Evolutionary conservation across 169 alveolate genomes (phyloP).

Genomic region (Babesia bovis): DNA sequence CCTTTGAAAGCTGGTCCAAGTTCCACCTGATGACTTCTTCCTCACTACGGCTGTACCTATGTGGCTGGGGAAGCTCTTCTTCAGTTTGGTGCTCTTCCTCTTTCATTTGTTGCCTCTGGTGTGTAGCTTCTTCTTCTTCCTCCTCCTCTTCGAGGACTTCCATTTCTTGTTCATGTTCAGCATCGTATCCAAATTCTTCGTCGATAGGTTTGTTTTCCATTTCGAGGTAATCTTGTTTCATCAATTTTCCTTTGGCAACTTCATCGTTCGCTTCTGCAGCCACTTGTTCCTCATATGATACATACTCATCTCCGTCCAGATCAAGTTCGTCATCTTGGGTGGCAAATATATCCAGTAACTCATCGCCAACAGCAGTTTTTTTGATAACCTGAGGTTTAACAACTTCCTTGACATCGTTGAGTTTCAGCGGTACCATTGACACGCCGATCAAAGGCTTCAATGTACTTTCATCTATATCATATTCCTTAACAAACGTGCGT

Average conservation of each 20-base stretch:
- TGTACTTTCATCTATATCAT: conserved; percentile 40
- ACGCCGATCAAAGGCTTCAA: conserved; percentile 16
- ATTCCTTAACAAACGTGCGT: conserved; percentile 40
- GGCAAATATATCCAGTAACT: conserved; percentile 16
- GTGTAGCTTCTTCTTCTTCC: conserved; percentile 75
- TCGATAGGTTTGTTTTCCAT: conserved; percentile 38
- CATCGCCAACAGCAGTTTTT: conserved; percentile 22
- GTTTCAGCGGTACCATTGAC: conserved; percentile 20
- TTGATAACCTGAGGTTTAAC: background rate
- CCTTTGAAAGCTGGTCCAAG: conserved; percentile 40
- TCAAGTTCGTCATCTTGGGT: conserved; percentile 27
- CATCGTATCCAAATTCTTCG: conserved; percentile 47
- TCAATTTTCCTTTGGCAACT: background rate
- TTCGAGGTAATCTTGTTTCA: conserved; percentile 44
- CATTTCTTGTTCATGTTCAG: conserved; percentile 70
- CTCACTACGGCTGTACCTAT: conserved; percentile 62
- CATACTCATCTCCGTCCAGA: background rate
- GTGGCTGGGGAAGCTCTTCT: conserved; percentile 58
- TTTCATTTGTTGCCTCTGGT: conserved; percentile 63
- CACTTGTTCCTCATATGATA: conserved; percentile 17
- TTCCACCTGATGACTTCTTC: conserved; percentile 56
- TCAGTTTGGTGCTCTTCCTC: conserved; percentile 62
- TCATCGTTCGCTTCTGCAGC: conserved; percentile 7
- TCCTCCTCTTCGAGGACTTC: conserved; percentile 71
- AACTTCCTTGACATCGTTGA: conserved; percentile 2